These are phyloP conservation scores for Malbranchea cinnamomea DNA, from an alignment of 2,329 filamentous ascomycete species.

Conservation along the genomic window DNA sequence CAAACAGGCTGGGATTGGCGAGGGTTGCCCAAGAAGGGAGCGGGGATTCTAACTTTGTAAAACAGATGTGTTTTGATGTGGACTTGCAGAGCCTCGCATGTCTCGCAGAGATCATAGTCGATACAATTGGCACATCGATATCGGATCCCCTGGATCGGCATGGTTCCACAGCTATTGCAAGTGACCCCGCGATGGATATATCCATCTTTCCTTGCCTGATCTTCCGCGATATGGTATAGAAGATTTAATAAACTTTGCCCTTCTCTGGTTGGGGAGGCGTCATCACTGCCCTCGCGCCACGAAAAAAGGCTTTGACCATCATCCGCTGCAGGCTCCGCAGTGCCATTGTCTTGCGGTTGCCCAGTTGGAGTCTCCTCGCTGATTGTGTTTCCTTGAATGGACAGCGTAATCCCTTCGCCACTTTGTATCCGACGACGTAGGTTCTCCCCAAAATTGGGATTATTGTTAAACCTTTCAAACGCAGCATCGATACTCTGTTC, in stretches of 20 bases:
- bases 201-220: conserved; percentile 73
- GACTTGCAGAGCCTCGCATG: conserved; percentile 58
- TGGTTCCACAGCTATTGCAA: conserved; percentile 76
- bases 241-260: conserved; percentile 74
- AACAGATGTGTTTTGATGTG: conserved; percentile 90
- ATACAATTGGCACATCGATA: conserved; percentile 93
- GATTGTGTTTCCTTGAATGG: conserved; percentile 9
- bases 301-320: conserved; percentile 32
- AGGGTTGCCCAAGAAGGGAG: conserved; percentile 63
- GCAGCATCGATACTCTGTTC: conserved; percentile 23
- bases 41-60: conserved; percentile 86
- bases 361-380: conserved; percentile 14
- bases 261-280: conserved; percentile 26
- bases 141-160: conserved; percentile 79
- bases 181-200: conserved; percentile 86
- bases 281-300: conserved; percentile 29
- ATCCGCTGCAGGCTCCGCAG: conserved; percentile 23
- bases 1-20: conserved; percentile 68
- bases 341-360: conserved; percentile 18
- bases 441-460: conserved; percentile 26
- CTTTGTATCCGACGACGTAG: conserved; percentile 24
- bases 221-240: conserved; percentile 83
- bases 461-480: conserved; percentile 23
- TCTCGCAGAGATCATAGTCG: conserved; percentile 90
- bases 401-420: conserved; percentile 24